Percentiles rank a stretch among this genome's conserved stretches.
Conservation (phyloP, 305 asterid genomes). For the Fraxinus sp. region DNA sequence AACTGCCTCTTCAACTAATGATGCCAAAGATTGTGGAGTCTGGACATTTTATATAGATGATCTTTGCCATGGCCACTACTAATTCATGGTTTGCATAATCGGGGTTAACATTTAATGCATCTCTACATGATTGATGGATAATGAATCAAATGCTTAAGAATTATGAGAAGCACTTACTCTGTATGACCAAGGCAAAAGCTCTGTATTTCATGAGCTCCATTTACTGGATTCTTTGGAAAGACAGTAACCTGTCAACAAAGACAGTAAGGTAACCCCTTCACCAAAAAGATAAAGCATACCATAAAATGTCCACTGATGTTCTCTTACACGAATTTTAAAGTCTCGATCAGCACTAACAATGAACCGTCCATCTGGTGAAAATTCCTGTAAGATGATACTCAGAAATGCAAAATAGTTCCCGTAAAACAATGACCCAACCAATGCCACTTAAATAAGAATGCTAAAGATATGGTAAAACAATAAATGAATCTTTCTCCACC, state of each 20-base stretch:
- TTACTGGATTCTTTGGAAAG: constrained; percentile 65
- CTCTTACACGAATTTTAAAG: constrained; percentile 84
- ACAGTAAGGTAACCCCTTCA: constrained; percentile 20
- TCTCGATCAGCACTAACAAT: constrained; percentile 89
- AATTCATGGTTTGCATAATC: not conserved
- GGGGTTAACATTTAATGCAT: not conserved
- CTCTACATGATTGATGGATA: not conserved
- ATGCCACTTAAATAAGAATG: not conserved
- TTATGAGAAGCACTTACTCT: constrained; percentile 54
- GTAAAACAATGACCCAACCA: not conserved
- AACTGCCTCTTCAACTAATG: not conserved
- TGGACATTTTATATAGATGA: not conserved
- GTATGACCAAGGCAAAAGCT: constrained; percentile 95
- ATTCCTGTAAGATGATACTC: constrained; percentile 53
- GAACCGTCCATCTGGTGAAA: constrained; percentile 71
- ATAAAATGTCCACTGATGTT: constrained; percentile 14
- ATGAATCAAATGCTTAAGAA: not conserved
- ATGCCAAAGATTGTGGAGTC: not conserved
- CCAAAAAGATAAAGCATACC: constrained; percentile 8
- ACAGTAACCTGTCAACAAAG: constrained; percentile 62
- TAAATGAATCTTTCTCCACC: not conserved
- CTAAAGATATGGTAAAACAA: not conserved
- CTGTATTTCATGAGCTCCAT: constrained; percentile 86
- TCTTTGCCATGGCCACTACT: not conserved
- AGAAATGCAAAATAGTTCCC: not conserved